Evolutionary conservation across 2,329 filamentous ascomycete genomes (phyloP).

Genomic region (Leptodontidium sp.): DNA sequence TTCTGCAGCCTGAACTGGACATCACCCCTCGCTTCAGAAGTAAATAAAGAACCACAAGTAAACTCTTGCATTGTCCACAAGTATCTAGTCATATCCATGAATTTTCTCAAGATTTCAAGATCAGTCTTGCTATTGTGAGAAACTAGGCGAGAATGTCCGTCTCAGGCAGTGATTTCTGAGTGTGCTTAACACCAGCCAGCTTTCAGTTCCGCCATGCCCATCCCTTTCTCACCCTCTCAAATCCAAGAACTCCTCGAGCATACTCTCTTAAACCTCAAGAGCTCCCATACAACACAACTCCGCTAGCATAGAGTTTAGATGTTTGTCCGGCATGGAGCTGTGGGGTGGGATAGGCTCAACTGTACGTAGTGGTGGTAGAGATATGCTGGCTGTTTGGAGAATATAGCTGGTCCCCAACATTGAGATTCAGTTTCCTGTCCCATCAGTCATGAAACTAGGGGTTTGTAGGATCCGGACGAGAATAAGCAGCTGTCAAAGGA

Average conservation of each 20-base stretch:
- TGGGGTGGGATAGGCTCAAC: too few species aligned
- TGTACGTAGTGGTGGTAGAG: too few species aligned
- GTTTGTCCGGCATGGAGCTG: too few species aligned
- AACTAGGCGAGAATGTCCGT: too few species aligned
- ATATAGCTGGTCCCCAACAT: too few species aligned
- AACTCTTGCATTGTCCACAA: neutral
- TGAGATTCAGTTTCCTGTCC: too few species aligned
- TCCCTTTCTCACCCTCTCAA: neutral
- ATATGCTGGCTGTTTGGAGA: too few species aligned
- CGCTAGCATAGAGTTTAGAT: too few species aligned
- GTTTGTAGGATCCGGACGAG: too few species aligned
- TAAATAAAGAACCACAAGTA: neutral
- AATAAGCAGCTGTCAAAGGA: too few species aligned
- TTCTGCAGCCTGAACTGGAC: neutral
- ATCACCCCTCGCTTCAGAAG: neutral
- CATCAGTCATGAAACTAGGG: too few species aligned
- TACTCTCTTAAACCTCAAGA: neutral
- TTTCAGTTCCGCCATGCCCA: neutral
- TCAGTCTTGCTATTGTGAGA: neutral
- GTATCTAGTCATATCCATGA: neutral
- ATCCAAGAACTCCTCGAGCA: neutral
- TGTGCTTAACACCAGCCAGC: neutral
- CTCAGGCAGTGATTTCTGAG: neutral
- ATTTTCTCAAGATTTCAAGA: neutral
- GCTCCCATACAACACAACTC: too few species aligned